Percentiles rank a stretch among this genome's conserved stretches.
Evolutionary conservation across 257 asterid species (phyloP).

Genomic region (Ilex asprella): DNA sequence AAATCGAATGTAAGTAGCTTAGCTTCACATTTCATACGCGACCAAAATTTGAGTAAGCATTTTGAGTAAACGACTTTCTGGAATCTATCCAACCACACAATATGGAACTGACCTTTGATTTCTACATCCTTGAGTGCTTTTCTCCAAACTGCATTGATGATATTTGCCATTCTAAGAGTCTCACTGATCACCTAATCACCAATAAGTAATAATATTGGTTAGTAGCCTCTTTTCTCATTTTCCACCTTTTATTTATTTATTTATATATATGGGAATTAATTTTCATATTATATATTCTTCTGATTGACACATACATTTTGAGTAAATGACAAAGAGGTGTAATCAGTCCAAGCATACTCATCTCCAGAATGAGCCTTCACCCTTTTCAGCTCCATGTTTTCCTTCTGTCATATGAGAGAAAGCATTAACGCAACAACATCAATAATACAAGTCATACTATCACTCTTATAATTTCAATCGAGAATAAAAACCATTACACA

Average conservation of each 20-base stretch:
- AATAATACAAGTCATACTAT: no score
- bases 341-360: slow-evolving; percentile 79
- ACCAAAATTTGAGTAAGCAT: no score
- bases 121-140: slow-evolving; percentile 84
- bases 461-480: no score
- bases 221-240: no score
- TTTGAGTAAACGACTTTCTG: no score
- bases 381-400: slow-evolving; percentile 72
- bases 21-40: no score
- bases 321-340: slow-evolving; percentile 63
- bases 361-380: slow-evolving; percentile 40
- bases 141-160: slow-evolving; percentile 97
- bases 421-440: slow-evolving; percentile 6
- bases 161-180: slow-evolving; percentile 78
- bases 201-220: background rate
- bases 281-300: no score
- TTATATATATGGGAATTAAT: background rate
- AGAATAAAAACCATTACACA: no score
- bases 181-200: slow-evolving; percentile 73
- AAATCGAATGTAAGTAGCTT: no score
- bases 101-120: slow-evolving; percentile 51
- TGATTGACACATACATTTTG: slow-evolving; percentile 49
- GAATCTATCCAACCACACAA: no score
- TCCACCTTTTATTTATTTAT: no score
- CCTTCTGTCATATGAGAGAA: slow-evolving; percentile 47